A percentile compares a stretch with the other conserved stretches of the same genome.
phyloP scores from a whole-genome alignment of 2,329 filamentous ascomycete species.

The Elsinoe ampelina region DNA sequence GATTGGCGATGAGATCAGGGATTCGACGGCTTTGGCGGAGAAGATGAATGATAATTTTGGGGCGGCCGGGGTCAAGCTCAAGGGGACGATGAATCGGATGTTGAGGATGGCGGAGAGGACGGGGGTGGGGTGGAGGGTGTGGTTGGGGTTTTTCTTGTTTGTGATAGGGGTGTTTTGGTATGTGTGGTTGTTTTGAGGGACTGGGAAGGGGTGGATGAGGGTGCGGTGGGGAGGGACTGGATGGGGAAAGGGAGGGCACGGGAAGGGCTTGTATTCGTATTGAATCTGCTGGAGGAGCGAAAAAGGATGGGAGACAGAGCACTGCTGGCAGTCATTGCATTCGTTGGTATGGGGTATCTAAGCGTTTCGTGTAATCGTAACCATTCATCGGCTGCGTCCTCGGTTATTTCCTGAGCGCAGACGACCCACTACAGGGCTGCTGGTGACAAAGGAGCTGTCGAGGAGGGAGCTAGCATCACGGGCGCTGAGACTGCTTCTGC shows the following conservation, averaged over 20 bases:
- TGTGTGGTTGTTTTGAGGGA: conserved; percentile 65
- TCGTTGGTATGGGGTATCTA: conserved; percentile 11
- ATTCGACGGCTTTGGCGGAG: conserved; percentile 77
- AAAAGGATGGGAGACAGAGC: no score
- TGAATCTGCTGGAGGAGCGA: no score
- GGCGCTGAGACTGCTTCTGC: conserved; percentile 26
- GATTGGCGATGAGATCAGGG: conserved; percentile 91
- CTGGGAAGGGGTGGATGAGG: no score
- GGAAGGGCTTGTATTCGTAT: background rate
- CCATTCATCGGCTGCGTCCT: background rate
- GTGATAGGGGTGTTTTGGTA: conserved; percentile 79
- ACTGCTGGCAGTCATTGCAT: conserved; percentile 12
- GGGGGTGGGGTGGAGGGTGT: conserved; percentile 92
- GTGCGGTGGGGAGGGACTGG: no score
- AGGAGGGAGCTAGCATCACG: conserved; percentile 28
- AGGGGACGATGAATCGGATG: conserved; percentile 96
- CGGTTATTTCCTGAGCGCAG: conserved; percentile 7
- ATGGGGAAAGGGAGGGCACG: background rate
- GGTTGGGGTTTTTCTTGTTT: conserved; percentile 72
- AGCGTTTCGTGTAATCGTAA: background rate
- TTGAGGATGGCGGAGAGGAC: conserved; percentile 87
- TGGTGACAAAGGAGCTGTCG: conserved; percentile 29
- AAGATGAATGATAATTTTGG: conserved; percentile 97
- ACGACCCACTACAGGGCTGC: conserved; percentile 26
- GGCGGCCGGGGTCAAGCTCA: conserved; percentile 65